phyloP scores from a whole-genome alignment of 305 asterid species.

The Andrographis paniculata region DNA sequence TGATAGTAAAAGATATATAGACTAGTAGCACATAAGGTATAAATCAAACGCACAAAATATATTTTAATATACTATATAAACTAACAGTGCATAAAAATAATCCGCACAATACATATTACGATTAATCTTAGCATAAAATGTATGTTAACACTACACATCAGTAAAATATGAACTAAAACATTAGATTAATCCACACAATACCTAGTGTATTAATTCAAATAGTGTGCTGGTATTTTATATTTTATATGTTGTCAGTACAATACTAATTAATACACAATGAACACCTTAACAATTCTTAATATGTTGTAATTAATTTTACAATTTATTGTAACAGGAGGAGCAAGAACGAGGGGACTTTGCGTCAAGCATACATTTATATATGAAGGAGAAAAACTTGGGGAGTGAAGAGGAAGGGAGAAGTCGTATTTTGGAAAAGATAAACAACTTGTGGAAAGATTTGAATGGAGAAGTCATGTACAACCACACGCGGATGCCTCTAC shows the following conservation, averaged over 20 bases:
- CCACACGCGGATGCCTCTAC: slow-evolving; percentile 29
- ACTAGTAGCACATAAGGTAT: no score
- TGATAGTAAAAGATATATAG: no score
- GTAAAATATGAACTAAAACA: no score
- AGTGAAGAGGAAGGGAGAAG: slow-evolving; percentile 46
- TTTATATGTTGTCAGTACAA: no score
- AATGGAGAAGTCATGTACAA: slow-evolving; percentile 31
- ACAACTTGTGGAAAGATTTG: slow-evolving; percentile 41
- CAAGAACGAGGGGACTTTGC: slow-evolving; percentile 60
- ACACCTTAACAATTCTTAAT: background rate
- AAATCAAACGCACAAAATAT: no score
- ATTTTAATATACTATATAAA: no score
- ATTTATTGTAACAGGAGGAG: slow-evolving; percentile 36
- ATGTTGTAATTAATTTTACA: no score
- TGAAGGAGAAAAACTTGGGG: slow-evolving; percentile 37
- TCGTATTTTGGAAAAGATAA: slow-evolving; percentile 28
- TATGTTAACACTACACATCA: no score
- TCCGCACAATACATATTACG: no score
- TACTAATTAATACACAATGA: no score
- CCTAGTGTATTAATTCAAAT: background rate
- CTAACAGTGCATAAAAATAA: no score
- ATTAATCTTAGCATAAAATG: no score
- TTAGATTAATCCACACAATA: background rate
- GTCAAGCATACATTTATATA: slow-evolving; percentile 42
- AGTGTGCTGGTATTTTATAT: background rate